A percentile compares a stretch with the other conserved stretches of the same genome.
Evolutionary conservation across 495 filamentous ascomycete species (phyloP).

Genomic region (Chaetomium fimeti): DNA sequence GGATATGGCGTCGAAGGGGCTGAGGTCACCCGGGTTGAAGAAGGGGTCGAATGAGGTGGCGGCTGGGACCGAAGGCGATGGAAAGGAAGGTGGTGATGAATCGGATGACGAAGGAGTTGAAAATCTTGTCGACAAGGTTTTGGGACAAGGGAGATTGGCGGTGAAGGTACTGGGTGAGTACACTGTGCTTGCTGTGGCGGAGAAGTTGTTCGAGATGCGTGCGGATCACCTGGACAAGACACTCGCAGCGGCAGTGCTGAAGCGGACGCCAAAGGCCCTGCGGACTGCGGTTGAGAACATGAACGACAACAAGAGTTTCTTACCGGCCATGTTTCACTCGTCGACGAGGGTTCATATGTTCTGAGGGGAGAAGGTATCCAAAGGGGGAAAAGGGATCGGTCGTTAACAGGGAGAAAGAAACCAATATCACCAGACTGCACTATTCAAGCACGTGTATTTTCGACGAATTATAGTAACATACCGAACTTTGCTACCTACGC

Average conservation of each 20-base stretch:
- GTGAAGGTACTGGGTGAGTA: conserved; percentile 27
- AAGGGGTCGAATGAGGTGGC: not conserved
- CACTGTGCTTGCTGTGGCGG: conserved; percentile 26
- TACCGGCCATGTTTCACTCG: conserved; percentile 33
- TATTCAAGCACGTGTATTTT: too few species aligned
- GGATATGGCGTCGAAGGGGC: conserved; percentile 12
- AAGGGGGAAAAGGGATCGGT: not conserved
- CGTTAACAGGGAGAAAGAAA: too few species aligned
- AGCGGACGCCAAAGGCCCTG: conserved; percentile 37
- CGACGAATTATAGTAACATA: too few species aligned
- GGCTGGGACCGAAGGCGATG: conserved; percentile 24
- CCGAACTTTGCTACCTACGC: too few species aligned
- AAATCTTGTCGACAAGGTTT: conserved; percentile 25
- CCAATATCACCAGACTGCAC: too few species aligned
- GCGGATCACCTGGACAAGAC: conserved; percentile 36
- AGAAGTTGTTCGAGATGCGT: conserved; percentile 37
- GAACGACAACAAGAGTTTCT: conserved; percentile 40
- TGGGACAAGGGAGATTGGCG: conserved; percentile 30
- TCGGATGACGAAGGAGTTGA: conserved; percentile 27
- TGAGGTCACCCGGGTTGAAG: not conserved
- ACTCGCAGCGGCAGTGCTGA: conserved; percentile 37
- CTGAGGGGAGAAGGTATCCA: not conserved
- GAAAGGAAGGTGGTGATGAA: conserved; percentile 24
- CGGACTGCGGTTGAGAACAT: conserved; percentile 40
- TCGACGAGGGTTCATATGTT: conserved; percentile 23